Evolutionary conservation across 2,329 filamentous ascomycete genomes (phyloP), one percentile per base, ranked within the genome.

Genomic region (Trichophyton equinum): DNA sequence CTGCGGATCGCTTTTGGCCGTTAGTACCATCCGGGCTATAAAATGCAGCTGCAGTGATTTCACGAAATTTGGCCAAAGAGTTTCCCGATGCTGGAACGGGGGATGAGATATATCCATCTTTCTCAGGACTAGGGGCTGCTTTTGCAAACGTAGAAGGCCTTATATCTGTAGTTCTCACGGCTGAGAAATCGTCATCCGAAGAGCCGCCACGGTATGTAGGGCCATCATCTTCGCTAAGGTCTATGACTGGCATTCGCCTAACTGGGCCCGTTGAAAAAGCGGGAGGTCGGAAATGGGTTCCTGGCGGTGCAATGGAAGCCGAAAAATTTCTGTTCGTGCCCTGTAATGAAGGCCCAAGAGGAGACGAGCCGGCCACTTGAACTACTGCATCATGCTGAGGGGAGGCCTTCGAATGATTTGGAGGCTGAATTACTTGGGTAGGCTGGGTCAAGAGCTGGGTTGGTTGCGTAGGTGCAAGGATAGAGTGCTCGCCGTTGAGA

Each of bases 281-380:
- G 55, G 77, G 80, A 44, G 82, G 77, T 64, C 82, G 81, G 68
- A 88, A 92, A 8, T 79, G 73, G 0, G 90, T 95, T 5, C 90
- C 88, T 53, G 85, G 81, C 30, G 90, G 88, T 40, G 89, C 88
- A 77, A 95, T 87, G 51, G 83, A 75, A 64, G 78, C 84, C 22
- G 81, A 82, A 61, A 60, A 69, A 60, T 70, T 71, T 40, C 74
- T 71, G n/a, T 75, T 72, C 40, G 76, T 72, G 25, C 72, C 72
- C 47, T 76, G 71, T 27, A 72, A 69, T 13, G 75, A 71, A n/a
- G 77, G 73, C 62, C 82, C 81, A 61, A 85, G 80, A 1, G 91
- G 91, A 0, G 92, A 96, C 2, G 91, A 96, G n/a, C 89, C 89
- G 33, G 87, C 85, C 2, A 96, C 91, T 72, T 96, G 91, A 61